Evolutionary conservation across 305 asterid species (phyloP).

Genomic region (Ilex paraguariensis): DNA sequence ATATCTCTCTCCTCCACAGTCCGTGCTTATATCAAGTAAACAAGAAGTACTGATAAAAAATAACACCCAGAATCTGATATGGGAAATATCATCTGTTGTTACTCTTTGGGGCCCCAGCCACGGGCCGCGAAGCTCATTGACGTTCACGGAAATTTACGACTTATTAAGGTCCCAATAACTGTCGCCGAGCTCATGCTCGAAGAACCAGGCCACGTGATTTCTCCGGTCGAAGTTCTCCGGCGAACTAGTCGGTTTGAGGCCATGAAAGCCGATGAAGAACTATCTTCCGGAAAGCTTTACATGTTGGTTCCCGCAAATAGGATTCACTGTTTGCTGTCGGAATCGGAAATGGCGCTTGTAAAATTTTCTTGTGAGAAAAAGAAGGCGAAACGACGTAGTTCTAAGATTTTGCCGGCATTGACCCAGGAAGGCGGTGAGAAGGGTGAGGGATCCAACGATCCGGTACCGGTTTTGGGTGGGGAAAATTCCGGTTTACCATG

Average conservation of each 20-base stretch:
- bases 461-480: not conserved
- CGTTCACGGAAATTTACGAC: slow-evolving; percentile 6
- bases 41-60: too few species aligned
- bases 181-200: slow-evolving; percentile 15
- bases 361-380: not conserved
- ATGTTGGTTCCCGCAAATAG: slow-evolving; percentile 6
- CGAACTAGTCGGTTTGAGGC: slow-evolving; percentile 4
- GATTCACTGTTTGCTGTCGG: slow-evolving; percentile 1
- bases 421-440: not conserved
- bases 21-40: too few species aligned
- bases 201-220: slow-evolving; percentile 14
- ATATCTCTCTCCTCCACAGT: too few species aligned
- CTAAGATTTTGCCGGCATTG: slow-evolving; percentile 8
- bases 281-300: slow-evolving; percentile 1
- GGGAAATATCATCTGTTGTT: slow-evolving; percentile 14
- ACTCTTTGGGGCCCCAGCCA: not conserved
- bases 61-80: not conserved
- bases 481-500: not conserved
- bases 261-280: slow-evolving; percentile 13
- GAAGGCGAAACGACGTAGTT: slow-evolving; percentile 2
- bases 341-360: slow-evolving; percentile 3
- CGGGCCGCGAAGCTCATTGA: slow-evolving; percentile 7
- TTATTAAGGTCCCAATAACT: slow-evolving; percentile 5
- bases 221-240: not conserved
- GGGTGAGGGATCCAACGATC: not conserved